These are phyloP conservation scores for Macrophomina pseudophaseolina DNA, from an alignment of 2,329 filamentous ascomycete genomes.

Conservation along the genomic window DNA sequence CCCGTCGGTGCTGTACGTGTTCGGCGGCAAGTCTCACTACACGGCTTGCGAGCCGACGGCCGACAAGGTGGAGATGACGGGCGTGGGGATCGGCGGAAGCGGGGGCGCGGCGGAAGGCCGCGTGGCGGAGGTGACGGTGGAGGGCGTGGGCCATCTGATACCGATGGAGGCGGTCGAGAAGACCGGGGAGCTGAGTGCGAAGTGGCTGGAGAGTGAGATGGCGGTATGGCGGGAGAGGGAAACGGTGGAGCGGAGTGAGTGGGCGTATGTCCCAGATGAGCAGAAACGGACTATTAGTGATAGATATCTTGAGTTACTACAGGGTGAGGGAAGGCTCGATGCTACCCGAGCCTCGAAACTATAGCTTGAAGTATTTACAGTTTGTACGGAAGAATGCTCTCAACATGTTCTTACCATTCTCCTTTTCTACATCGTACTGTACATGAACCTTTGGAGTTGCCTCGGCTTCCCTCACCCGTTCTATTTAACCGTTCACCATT, in stretches of 20 bases:
- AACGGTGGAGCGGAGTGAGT: conserved; percentile 5
- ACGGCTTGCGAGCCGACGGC: conserved; percentile 56
- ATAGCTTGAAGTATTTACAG: background rate
- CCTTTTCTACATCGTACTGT: too few species aligned
- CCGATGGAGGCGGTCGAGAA: conserved; percentile 77
- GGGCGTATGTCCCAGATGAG: conserved; percentile 2
- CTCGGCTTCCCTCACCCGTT: too few species aligned
- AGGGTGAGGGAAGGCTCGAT: background rate
- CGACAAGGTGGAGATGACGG: conserved; percentile 68
- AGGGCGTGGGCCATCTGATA: conserved; percentile 76
- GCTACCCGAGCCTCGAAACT: background rate
- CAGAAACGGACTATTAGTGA: background rate
- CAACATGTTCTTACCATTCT: too few species aligned
- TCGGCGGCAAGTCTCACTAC: conserved; percentile 65
- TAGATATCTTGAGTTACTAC: background rate
- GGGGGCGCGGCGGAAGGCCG: conserved; percentile 66
- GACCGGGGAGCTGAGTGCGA: conserved; percentile 60
- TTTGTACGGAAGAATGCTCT: too few species aligned
- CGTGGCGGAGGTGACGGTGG: conserved; percentile 69
- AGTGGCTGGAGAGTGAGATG: conserved; percentile 31
- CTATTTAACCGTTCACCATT: too few species aligned
- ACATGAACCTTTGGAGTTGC: too few species aligned
- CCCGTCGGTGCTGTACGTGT: conserved; percentile 71
- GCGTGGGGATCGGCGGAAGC: conserved; percentile 69
- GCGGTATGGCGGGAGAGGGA: conserved; percentile 30